Conservation (phyloP, 2,329 filamentous ascomycete genomes). For the Dactylellina sp. region DNA sequence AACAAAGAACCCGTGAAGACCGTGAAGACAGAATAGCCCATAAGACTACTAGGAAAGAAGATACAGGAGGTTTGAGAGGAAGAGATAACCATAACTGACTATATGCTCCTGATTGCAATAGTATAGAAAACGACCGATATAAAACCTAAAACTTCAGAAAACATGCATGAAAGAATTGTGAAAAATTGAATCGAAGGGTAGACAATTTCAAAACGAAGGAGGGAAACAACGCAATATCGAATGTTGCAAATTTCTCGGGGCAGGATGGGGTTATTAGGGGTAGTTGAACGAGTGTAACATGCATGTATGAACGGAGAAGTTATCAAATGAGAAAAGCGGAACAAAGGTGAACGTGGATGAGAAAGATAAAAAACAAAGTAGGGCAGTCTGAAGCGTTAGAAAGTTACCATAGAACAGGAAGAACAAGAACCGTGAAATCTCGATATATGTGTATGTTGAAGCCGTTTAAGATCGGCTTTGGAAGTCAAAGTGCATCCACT, state of each 20-base stretch:
- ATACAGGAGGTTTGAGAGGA: constrained; percentile 31
- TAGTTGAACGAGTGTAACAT: constrained; percentile 48
- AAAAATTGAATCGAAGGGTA: constrained; percentile 10
- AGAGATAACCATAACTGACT: constrained; percentile 28
- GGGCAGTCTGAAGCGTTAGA: constrained; percentile 45
- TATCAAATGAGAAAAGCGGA: constrained; percentile 12
- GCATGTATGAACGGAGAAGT: constrained; percentile 28
- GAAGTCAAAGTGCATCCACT: constrained; percentile 55
- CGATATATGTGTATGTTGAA: constrained; percentile 12
- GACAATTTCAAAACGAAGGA: too few relatives aligned
- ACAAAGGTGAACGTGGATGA: not conserved
- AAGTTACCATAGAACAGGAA: constrained; percentile 31
- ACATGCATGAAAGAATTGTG: constrained; percentile 21
- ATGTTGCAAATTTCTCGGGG: constrained; percentile 34
- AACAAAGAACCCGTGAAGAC: constrained; percentile 17
- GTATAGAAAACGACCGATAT: constrained; percentile 24
- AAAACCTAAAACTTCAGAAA: constrained; percentile 10
- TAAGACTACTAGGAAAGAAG: constrained; percentile 24
- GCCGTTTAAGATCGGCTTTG: constrained; percentile 26
- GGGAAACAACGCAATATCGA: constrained; percentile 25
- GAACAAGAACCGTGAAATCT: constrained; percentile 7
- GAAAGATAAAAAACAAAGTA: constrained; percentile 9
- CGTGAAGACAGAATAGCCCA: constrained; percentile 25
- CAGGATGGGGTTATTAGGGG: constrained; percentile 31
- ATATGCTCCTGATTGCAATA: constrained; percentile 31